Base-by-base conservation (phyloP, 2,329 filamentous ascomycete species). In the Fusarium agapanthi region DNA sequence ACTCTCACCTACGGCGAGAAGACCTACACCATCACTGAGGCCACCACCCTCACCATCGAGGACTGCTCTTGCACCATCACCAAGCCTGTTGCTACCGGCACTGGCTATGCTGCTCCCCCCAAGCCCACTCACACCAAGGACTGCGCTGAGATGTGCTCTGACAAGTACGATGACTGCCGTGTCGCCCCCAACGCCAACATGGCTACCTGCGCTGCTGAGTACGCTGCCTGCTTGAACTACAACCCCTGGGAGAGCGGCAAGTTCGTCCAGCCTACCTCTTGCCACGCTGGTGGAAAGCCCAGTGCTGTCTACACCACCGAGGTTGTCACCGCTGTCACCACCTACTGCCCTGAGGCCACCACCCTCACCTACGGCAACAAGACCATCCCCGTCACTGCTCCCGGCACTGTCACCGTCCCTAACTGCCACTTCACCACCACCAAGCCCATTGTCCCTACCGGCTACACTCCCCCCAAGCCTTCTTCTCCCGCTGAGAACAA, bases 11-110 rank as follows among this genome's bases (percentile, higher is more conserved):
- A 90, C 83, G 86, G 85, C 78, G 84, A 83, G 80, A 83, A 86
- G 80, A 92, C 90, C 82, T 91, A 91, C 86, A 90, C 87, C 76
- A 85, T 93, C 82, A 88, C 89, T 71, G 83, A 86, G 83, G 84
- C 90, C 79, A 90, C 89, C 79, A 89, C 88, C 79, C 81, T 91
- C 81, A 91, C 89, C 83, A 86, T 91, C 83, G 88, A 87, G 77
- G 84, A 90, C 86, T 91, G 89, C 86, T 87, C 89, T 71, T 91
- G 88, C 89, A 92, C 87, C 76, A 76, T 88, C 80, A 85, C 83
- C 82, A 86, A 86, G 83, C 86, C 74, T 30, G 50, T 58, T 16
- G 60, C 73, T 10, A 68, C 69, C 14, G 50, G 38, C 20, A 68
- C 67, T 16, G 61, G 60, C 40, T 64, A 64, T 56, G 50, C 65